phyloP scores from a whole-genome alignment of 1,284 basidiomycete species.

The Austroboletus niveus region DNA sequence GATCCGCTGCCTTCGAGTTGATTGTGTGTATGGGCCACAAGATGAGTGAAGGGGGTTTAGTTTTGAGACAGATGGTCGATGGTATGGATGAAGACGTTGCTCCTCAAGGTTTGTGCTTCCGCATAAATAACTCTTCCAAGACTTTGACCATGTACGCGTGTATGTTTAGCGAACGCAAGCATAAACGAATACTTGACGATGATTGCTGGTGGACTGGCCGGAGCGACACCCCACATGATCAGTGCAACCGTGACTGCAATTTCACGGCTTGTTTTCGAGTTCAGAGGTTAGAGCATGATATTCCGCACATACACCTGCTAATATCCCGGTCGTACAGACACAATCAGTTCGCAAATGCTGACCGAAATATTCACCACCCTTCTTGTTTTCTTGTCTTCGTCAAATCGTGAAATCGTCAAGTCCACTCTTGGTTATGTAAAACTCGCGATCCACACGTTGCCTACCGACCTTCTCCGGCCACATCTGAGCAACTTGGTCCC shows the following conservation, averaged over 20 bases:
- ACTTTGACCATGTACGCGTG: conserved; percentile 5
- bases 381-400: conserved; percentile 86
- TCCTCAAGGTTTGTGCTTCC: conserved; percentile 50
- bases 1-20: conserved; percentile 87
- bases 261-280: conserved; percentile 94
- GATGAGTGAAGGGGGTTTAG: conserved; percentile 86
- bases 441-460: conserved; percentile 86
- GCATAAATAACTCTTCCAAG: not conserved
- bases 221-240: conserved; percentile 96
- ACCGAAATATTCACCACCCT: conserved; percentile 86
- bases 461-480: conserved; percentile 67
- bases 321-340: conserved; percentile 44
- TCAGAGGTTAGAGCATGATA: conserved; percentile 64
- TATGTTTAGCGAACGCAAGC: conserved; percentile 62
- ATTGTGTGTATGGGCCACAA: conserved; percentile 91
- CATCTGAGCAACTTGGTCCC: conserved; percentile 82
- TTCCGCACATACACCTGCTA: not conserved
- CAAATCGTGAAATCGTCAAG: conserved; percentile 98
- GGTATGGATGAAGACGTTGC: conserved; percentile 75
- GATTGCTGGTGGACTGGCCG: conserved; percentile 94
- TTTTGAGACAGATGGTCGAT: conserved; percentile 76
- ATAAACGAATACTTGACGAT: conserved; percentile 96
- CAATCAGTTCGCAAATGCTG: conserved; percentile 75
- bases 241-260: conserved; percentile 95
- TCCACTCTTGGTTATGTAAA: conserved; percentile 95